These are phyloP conservation scores for Dittrichia graveolens DNA, from an alignment of 129 eudicot species.

Conservation along the genomic window DNA sequence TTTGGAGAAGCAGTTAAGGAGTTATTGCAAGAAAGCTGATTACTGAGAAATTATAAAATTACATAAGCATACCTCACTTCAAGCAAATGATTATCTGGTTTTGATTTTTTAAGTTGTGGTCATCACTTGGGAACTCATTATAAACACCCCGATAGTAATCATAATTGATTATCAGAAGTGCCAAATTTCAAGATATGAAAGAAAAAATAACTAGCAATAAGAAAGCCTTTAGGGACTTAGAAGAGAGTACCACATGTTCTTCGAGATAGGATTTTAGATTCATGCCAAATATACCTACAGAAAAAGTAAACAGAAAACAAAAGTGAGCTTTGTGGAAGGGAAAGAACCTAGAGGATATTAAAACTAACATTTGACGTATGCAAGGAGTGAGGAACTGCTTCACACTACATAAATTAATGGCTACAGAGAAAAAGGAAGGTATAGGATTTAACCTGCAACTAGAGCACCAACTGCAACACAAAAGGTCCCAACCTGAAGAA, in stretches of 20 bases:
- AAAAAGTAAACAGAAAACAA: neutral
- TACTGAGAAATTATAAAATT: too few relatives aligned
- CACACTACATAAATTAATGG: neutral
- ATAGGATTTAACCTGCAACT: constrained; percentile 66
- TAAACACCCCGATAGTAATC: neutral
- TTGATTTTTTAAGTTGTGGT: too few relatives aligned
- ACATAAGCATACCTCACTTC: too few relatives aligned
- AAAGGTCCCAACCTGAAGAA: constrained; percentile 98
- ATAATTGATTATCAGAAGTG: neutral
- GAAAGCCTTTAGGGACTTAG: constrained; percentile 1
- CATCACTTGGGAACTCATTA: too few relatives aligned
- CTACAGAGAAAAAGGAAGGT: neutral
- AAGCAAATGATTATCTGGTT: too few relatives aligned
- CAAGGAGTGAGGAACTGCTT: neutral
- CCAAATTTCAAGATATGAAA: constrained; percentile 9
- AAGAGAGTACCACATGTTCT: constrained; percentile 73
- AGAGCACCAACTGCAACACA: constrained; percentile 94
- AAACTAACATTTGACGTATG: neutral
- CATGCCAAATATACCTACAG: constrained; percentile 97
- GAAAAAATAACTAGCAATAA: neutral
- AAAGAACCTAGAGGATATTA: neutral
- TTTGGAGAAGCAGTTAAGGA: too few relatives aligned
- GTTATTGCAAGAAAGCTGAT: too few relatives aligned
- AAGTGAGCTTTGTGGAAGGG: constrained; percentile 14
- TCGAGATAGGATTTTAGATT: constrained; percentile 95